These are phyloP conservation scores for Zymoseptoria pseudotritici DNA, from an alignment of 2,329 filamentous ascomycete genomes.

Conservation along the genomic window DNA sequence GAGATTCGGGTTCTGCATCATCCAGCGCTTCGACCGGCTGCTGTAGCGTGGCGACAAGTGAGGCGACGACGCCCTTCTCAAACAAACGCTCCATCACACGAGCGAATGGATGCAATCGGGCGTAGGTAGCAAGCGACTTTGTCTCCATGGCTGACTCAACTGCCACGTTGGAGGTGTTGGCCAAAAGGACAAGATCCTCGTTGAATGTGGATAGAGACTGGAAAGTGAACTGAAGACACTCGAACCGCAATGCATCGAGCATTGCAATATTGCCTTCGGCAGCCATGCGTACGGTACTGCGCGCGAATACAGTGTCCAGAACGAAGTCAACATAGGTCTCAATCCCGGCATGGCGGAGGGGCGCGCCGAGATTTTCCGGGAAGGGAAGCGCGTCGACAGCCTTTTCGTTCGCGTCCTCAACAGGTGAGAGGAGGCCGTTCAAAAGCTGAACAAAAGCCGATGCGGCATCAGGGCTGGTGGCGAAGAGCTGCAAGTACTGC, in stretches of 20 bases:
- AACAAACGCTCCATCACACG: constrained; percentile 98
- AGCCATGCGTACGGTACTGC: constrained; percentile 49
- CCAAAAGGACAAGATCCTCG: constrained; percentile 80
- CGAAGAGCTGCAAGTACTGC: constrained; percentile 26
- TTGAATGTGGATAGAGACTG: constrained; percentile 82
- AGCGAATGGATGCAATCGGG: constrained; percentile 82
- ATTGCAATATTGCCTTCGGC: constrained; percentile 57
- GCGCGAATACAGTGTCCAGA: constrained; percentile 59
- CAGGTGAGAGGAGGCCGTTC: constrained; percentile 61
- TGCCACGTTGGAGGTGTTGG: constrained; percentile 66
- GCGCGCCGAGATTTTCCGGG: constrained; percentile 72
- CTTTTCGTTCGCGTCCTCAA: constrained; percentile 52
- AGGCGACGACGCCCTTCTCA: constrained; percentile 77
- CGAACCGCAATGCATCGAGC: constrained; percentile 57
- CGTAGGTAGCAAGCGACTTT: constrained; percentile 69
- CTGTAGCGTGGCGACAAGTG: constrained; percentile 70
- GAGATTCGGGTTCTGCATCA: constrained; percentile 66
- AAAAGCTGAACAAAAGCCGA: constrained; percentile 77
- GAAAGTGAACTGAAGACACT: constrained; percentile 75
- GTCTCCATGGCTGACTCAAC: constrained; percentile 69
- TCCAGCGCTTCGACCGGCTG: constrained; percentile 67
- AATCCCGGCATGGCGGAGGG: constrained; percentile 74
- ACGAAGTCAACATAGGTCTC: constrained; percentile 91
- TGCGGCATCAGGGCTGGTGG: constrained; percentile 33
- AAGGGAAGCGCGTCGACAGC: constrained; percentile 71